A percentile compares a stretch with the other conserved stretches of the same genome.
Evolutionary conservation across 2,329 filamentous ascomycete species (phyloP).

Genomic region (Cryphonectria japonica): DNA sequence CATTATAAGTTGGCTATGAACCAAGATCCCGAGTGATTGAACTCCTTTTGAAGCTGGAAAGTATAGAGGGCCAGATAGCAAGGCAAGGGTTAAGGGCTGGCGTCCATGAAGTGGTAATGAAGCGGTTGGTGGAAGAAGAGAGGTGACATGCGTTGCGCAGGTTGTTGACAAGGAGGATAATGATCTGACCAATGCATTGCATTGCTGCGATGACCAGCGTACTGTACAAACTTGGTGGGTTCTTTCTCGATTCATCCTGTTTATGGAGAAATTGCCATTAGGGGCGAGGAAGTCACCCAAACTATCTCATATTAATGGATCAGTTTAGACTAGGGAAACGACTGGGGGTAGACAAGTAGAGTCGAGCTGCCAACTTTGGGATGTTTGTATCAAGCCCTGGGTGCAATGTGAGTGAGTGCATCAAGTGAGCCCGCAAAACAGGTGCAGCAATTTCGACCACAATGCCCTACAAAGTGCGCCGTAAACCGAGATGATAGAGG

Average conservation of each 20-base stretch:
- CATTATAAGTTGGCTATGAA: background rate
- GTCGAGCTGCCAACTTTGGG: background rate
- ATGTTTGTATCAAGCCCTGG: background rate
- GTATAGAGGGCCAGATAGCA: no score
- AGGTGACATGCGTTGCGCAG: no score
- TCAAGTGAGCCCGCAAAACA: background rate
- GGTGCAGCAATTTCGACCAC: background rate
- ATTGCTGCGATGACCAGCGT: no score
- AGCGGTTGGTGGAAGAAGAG: no score
- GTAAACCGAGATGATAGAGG: background rate
- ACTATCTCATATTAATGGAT: background rate
- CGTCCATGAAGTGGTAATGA: no score
- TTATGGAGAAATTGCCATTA: background rate
- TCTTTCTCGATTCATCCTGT: background rate
- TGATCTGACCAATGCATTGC: no score
- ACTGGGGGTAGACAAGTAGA: background rate
- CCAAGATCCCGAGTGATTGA: background rate
- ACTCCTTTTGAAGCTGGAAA: background rate
- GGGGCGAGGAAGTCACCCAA: background rate
- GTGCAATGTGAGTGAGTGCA: background rate
- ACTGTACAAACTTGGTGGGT: background rate
- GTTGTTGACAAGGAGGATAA: no score
- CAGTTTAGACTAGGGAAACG: background rate
- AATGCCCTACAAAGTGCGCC: background rate
- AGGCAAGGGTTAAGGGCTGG: no score